These are phyloP conservation scores for Bremia lactucae DNA, from an alignment of 352 stramenopile genomes.

Conservation along the genomic window DNA sequence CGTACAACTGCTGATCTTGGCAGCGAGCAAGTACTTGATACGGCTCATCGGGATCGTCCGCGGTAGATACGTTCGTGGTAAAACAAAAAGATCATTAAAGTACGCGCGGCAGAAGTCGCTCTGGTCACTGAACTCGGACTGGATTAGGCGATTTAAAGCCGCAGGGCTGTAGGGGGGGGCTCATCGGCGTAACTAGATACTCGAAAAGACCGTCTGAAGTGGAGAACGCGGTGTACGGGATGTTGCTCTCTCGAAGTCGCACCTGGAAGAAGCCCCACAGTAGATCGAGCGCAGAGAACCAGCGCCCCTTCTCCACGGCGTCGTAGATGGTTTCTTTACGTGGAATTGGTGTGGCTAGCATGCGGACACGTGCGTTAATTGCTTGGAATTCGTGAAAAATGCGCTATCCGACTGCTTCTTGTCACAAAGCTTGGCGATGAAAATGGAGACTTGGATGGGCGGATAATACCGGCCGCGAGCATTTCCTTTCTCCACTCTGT, in stretches of 20 bases:
- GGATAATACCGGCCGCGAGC: not conserved
- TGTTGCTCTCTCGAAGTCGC: not conserved
- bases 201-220: not conserved
- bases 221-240: not conserved
- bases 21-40: not conserved
- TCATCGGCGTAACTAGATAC: not conserved
- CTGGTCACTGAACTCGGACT: not conserved
- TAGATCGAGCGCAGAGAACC: not conserved
- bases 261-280: constrained; percentile 5
- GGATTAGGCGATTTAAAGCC: not conserved
- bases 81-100: constrained; percentile 3
- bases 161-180: not conserved
- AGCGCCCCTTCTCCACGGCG: not conserved
- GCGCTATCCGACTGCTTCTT: constrained; percentile 1
- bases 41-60: not conserved
- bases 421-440: not conserved
- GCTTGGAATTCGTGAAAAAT: constrained; percentile 1
- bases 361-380: not conserved
- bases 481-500: not conserved
- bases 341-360: not conserved
- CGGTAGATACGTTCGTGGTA: not conserved
- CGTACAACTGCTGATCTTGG: constrained; percentile 6
- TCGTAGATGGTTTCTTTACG: constrained; percentile 3
- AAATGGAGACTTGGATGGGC: not conserved
- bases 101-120: not conserved